These are phyloP conservation scores for Sporothrix curviconia DNA, from an alignment of 2,329 filamentous ascomycete genomes.

Conservation along the genomic window DNA sequence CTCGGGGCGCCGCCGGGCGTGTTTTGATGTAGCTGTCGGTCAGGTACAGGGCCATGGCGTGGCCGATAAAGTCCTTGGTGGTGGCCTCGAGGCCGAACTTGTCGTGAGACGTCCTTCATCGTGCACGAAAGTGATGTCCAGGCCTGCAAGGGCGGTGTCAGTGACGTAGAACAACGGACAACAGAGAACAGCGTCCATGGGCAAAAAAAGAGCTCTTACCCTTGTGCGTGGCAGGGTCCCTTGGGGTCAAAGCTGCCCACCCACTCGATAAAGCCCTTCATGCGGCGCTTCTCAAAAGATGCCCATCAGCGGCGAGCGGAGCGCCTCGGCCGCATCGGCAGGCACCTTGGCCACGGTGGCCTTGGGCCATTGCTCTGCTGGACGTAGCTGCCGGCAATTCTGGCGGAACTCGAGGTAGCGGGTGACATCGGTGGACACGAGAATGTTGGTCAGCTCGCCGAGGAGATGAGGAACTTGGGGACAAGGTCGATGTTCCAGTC, in stretches of 20 bases:
- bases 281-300: conserved; percentile 95
- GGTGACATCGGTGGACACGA: conserved; percentile 90
- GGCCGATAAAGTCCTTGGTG: conserved; percentile 93
- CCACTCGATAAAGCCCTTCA: conserved; percentile 96
- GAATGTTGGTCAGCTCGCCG: conserved; percentile 95
- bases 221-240: conserved; percentile 80
- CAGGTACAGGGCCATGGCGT: conserved; percentile 94
- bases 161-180: background rate
- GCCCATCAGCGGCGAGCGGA: conserved; percentile 91
- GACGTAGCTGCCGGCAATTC: conserved; percentile 91
- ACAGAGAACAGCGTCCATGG: background rate
- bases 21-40: conserved; percentile 82
- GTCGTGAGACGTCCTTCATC: conserved; percentile 98
- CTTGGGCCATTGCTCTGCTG: conserved; percentile 79
- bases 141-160: conserved; percentile 45
- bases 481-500: conserved; percentile 99
- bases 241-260: conserved; percentile 77
- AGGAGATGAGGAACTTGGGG: conserved; percentile 97
- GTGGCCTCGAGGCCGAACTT: conserved; percentile 87
- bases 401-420: conserved; percentile 89
- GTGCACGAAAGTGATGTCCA: conserved; percentile 72
- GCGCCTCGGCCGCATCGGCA: conserved; percentile 81
- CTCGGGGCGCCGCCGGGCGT: conserved; percentile 68
- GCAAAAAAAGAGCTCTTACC: conserved; percentile 48
- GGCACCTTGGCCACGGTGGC: conserved; percentile 96